Conservation (phyloP, 306 rosid species). For the Glycine soja region DNA sequence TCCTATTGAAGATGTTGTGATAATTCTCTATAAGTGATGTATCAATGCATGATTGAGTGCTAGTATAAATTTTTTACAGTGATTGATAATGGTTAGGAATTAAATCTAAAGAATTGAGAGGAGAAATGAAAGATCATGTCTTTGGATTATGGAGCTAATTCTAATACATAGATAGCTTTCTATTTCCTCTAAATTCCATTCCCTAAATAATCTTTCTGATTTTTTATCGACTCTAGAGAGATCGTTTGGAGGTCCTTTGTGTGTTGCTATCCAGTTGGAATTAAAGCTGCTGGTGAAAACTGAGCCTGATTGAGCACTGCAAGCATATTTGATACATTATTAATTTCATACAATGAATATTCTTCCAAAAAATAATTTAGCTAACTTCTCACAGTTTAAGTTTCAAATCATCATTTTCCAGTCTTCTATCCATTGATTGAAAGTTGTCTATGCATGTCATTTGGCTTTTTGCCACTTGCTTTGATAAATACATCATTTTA, state of each 20-base stretch:
- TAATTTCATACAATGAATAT: not conserved
- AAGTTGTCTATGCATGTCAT: too few species aligned
- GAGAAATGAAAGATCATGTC: not conserved
- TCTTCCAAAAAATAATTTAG: not conserved
- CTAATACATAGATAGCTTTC: too few species aligned
- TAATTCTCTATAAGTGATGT: not conserved
- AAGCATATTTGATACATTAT: not conserved
- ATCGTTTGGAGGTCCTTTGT: slow-evolving; percentile 25
- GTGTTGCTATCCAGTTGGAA: not conserved
- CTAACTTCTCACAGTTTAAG: slow-evolving; percentile 12
- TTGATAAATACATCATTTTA: slow-evolving; percentile 12
- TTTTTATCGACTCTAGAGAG: not conserved
- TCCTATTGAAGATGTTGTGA: too few species aligned
- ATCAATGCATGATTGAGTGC: not conserved
- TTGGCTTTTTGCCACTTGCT: not conserved
- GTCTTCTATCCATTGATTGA: too few species aligned
- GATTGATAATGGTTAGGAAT: not conserved
- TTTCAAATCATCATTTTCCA: not conserved
- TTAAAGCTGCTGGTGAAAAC: not conserved
- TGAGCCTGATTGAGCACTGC: slow-evolving; percentile 22
- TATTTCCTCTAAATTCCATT: too few species aligned
- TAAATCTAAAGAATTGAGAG: too few species aligned
- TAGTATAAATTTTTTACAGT: not conserved
- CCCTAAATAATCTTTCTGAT: not conserved
- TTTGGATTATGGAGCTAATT: not conserved